Evolutionary conservation across 805 yeast species (phyloP), one percentile per base, ranked within the genome.

Genomic region (Candida vaughaniae): DNA sequence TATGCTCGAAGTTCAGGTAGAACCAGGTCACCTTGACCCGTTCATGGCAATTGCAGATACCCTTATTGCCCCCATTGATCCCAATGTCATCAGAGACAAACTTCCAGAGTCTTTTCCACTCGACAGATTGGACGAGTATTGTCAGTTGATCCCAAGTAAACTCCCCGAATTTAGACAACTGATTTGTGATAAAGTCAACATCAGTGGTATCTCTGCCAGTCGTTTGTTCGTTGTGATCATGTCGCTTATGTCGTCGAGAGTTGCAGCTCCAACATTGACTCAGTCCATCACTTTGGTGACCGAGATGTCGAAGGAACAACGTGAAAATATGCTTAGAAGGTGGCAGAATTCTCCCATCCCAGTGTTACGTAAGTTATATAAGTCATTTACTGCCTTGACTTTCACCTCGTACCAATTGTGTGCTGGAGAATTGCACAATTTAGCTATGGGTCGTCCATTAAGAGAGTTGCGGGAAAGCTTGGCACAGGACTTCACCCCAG

Each of bases 261-360:
- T 64, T 6, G 41, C 54, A 11, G 53, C 64, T 22, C 69, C 65
- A 3, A 45, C 53, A 1, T 45, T 64, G 23, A 62, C 72, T n/a
- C 51, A 50, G n/a, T 50, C 67, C 6, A 43, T 59, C 9, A 66
- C 61, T 16, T 49, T 59, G 18, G 36, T 69, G 5, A 45, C 55
- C 14, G 71, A 69, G 11, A 69, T 69, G 74, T 33, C 57, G 5
- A 12, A 41, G 9, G 42, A 42, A 2, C 66, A 73, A 43, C 51
- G 66, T 14, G 62, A 53, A 31, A 42, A 35, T 2, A 39, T 72
- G 12, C 43, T 75, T 20, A 38, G 33, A 4, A 40, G 59, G 4
- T 71, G 77, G 78, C 51, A 66, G 23, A 56, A 56, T 39, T 69
- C 78, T 6, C 66, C 66, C 2, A 15, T 75, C 15, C 38, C 56